Percentiles rank a stretch among this genome's conserved stretches.
Conservation (phyloP, 495 filamentous ascomycete species). For the Penicillium roqueforti region DNA sequence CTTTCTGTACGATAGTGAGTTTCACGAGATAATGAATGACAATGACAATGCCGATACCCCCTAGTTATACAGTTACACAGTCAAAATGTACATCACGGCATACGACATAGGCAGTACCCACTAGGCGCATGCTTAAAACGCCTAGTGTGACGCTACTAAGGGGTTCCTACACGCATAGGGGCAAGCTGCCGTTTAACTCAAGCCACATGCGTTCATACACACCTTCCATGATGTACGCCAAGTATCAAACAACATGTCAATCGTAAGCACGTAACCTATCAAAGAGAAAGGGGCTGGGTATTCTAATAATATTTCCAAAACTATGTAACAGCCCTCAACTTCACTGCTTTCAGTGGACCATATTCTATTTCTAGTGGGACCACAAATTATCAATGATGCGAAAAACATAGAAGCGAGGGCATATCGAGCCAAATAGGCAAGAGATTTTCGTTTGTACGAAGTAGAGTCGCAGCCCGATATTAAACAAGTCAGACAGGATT, state of each 20-base stretch:
- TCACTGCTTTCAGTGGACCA: not conserved
- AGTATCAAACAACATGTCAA: not conserved
- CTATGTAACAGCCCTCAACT: not conserved
- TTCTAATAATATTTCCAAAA: not conserved
- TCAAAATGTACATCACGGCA: too few relatives aligned
- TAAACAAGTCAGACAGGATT: not conserved
- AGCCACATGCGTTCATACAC: not conserved
- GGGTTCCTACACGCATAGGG: not conserved
- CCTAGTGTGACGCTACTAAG: not conserved
- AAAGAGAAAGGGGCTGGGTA: not conserved
- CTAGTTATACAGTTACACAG: not conserved
- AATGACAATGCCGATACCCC: slow-evolving; percentile 1
- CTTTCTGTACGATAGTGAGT: slow-evolving; percentile 1
- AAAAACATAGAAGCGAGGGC: slow-evolving; percentile 1
- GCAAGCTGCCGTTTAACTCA: not conserved
- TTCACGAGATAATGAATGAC: slow-evolving; percentile 5
- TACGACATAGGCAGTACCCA: not conserved
- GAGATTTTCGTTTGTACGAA: slow-evolving; percentile 1
- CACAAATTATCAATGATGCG: not conserved
- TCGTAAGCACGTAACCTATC: not conserved
- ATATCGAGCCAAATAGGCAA: not conserved
- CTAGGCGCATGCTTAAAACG: slow-evolving; percentile 5
- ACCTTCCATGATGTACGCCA: not conserved
- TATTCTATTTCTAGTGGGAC: slow-evolving; percentile 1
- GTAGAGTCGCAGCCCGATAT: not conserved